These are phyloP conservation scores for Leccinum subatratum DNA, from an alignment of 1,284 basidiomycete species.

Conservation along the genomic window DNA sequence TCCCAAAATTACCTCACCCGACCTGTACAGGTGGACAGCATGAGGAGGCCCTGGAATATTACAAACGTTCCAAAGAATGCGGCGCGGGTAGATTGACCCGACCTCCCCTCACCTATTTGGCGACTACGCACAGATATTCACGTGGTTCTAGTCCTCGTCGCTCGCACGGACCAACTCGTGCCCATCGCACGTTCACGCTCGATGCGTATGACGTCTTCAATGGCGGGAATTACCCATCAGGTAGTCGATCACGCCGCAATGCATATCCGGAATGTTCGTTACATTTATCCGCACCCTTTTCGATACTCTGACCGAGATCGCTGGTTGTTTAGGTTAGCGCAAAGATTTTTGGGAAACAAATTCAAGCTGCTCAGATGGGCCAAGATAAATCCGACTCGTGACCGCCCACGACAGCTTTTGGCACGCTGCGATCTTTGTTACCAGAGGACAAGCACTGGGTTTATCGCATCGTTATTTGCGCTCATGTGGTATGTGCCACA, in stretches of 20 bases:
- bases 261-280: slow-evolving; percentile 76
- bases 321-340: slow-evolving; percentile 58
- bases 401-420: slow-evolving; percentile 11
- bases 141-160: no score
- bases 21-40: slow-evolving; percentile 61
- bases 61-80: slow-evolving; percentile 71
- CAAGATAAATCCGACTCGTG: slow-evolving; percentile 31
- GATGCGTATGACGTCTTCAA: no score
- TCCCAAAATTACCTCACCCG: slow-evolving; percentile 30
- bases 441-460: slow-evolving; percentile 14
- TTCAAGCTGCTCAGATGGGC: slow-evolving; percentile 42
- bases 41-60: slow-evolving; percentile 76
- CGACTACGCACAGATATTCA: no score
- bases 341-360: slow-evolving; percentile 68
- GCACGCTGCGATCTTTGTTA: slow-evolving; percentile 7
- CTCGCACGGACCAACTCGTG: no score
- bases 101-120: no score
- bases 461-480: slow-evolving; percentile 18
- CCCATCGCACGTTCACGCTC: no score
- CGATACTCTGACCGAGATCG: slow-evolving; percentile 14
- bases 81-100: no score
- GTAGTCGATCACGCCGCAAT: slow-evolving; percentile 81
- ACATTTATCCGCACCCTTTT: slow-evolving; percentile 14
- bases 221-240: no score
- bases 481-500: slow-evolving; percentile 9